Conservation (phyloP, 2,329 filamentous ascomycete species). For the Cercospora berteroae region DNA sequence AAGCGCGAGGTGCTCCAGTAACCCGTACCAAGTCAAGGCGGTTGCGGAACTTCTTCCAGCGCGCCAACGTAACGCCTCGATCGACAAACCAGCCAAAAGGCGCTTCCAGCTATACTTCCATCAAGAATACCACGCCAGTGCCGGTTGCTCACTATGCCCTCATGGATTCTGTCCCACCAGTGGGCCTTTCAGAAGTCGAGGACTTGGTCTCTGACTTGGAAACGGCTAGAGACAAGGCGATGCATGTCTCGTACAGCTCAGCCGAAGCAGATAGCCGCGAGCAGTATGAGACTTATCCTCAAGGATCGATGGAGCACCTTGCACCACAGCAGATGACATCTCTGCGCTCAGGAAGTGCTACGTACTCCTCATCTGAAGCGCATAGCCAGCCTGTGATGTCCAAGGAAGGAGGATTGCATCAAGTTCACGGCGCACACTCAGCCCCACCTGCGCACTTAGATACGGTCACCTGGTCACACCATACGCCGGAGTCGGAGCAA, state of each 20-base stretch:
- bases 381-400: background rate
- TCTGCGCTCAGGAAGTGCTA: background rate
- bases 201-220: conserved; percentile 46
- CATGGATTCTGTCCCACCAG: conserved; percentile 49
- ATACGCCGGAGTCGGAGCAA: conserved; percentile 22
- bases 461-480: background rate
- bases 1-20: background rate
- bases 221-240: conserved; percentile 25
- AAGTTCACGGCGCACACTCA: background rate
- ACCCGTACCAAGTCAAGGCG: conserved; percentile 39
- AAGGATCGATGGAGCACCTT: background rate
- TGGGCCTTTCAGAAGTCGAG: conserved; percentile 48
- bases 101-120: conserved; percentile 10
- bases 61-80: conserved; percentile 44
- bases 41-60: conserved; percentile 62
- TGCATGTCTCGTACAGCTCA: background rate
- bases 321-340: background rate
- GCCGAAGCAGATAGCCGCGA: background rate
- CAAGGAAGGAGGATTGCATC: background rate
- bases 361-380: background rate
- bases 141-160: conserved; percentile 56
- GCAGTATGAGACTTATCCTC: background rate
- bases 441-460: background rate
- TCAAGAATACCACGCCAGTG: conserved; percentile 14
- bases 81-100: conserved; percentile 32